Percentiles rank a stretch among this genome's conserved stretches.
These are phyloP conservation scores for Didymella arachidicola DNA, from an alignment of 2,329 filamentous ascomycete species.

Conservation along the genomic window DNA sequence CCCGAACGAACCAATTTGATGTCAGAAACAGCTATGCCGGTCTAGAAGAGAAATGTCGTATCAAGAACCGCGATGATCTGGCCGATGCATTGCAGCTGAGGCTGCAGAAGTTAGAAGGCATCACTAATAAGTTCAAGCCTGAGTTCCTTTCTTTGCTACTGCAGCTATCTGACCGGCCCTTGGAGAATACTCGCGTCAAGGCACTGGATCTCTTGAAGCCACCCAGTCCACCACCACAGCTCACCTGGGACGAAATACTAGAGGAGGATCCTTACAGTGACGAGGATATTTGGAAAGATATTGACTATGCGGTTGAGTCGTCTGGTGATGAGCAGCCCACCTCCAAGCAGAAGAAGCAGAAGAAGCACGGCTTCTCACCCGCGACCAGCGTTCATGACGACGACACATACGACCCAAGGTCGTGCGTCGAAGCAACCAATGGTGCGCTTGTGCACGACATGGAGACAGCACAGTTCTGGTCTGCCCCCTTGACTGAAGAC, in stretches of 20 bases:
- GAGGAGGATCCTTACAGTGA: slow-evolving; percentile 77
- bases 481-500: slow-evolving; percentile 18
- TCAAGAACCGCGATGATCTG: slow-evolving; percentile 80
- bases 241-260: slow-evolving; percentile 83
- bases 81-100: slow-evolving; percentile 72
- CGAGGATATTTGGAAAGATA: slow-evolving; percentile 72
- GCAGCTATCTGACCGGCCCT: slow-evolving; percentile 81
- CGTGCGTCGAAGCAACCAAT: slow-evolving; percentile 43
- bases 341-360: slow-evolving; percentile 29
- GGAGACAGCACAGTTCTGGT: slow-evolving; percentile 60
- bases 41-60: slow-evolving; percentile 84
- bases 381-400: slow-evolving; percentile 51
- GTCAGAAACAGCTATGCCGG: slow-evolving; percentile 52
- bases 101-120: slow-evolving; percentile 65
- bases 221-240: slow-evolving; percentile 54
- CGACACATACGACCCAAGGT: slow-evolving; percentile 46
- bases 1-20: slow-evolving; percentile 60
- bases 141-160: slow-evolving; percentile 82
- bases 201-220: slow-evolving; percentile 66
- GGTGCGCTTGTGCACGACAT: slow-evolving; percentile 48
- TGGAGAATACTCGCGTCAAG: slow-evolving; percentile 71
- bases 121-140: slow-evolving; percentile 72
- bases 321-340: slow-evolving; percentile 66
- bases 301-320: slow-evolving; percentile 70
- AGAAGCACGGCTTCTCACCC: slow-evolving; percentile 34